Conservation (phyloP, 2,329 filamentous ascomycete genomes). For the Domatiomyces catenatus region DNA sequence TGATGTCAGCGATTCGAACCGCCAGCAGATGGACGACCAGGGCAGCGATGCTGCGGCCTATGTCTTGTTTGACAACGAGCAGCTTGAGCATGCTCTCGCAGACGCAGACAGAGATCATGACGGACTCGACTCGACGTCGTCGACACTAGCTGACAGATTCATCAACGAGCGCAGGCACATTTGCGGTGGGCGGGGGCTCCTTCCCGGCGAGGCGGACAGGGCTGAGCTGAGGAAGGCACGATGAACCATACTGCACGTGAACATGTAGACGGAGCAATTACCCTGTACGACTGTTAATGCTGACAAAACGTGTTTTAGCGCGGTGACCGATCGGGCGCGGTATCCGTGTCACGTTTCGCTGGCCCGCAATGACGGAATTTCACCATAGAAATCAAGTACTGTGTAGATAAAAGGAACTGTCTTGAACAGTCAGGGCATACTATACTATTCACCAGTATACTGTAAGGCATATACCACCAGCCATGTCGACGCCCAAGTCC, state of each 20-base stretch:
- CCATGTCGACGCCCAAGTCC: constrained; percentile 38
- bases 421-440: too few species aligned
- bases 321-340: too few species aligned
- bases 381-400: too few species aligned
- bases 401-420: too few species aligned
- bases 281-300: too few species aligned
- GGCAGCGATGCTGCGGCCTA: constrained; percentile 7
- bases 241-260: too few species aligned
- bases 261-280: too few species aligned
- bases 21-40: constrained; percentile 1
- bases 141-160: neutral
- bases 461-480: too few species aligned
- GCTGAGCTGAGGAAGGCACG: neutral
- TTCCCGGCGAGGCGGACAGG: neutral
- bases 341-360: too few species aligned
- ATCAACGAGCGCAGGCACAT: neutral
- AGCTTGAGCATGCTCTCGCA: neutral
- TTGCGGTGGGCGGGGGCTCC: neutral
- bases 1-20: neutral
- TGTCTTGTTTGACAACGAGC: constrained; percentile 10
- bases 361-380: too few species aligned
- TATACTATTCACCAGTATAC: too few species aligned
- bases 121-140: neutral
- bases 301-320: too few species aligned
- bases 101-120: neutral